Conservation (phyloP, 176 grass and related monocot genomes). For the Thinopyrum elongatum region DNA sequence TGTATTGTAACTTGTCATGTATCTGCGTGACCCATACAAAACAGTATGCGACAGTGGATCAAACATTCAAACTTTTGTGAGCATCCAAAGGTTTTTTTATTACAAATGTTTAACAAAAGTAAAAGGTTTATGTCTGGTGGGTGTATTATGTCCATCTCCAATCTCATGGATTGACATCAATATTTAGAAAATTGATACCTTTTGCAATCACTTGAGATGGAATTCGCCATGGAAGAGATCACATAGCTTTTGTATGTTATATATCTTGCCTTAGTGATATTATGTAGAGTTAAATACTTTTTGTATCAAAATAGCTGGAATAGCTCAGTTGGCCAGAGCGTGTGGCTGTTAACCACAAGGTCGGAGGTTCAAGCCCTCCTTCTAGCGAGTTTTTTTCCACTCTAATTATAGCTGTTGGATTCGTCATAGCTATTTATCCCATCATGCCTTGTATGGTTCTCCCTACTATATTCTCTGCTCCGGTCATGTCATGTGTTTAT, state of each 20-base stretch:
- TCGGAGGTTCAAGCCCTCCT: conserved; percentile 29
- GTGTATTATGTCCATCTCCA: too few relatives aligned
- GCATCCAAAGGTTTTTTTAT: background rate
- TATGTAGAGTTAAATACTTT: too few relatives aligned
- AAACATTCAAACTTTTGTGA: background rate
- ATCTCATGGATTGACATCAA: too few relatives aligned
- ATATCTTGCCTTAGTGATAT: too few relatives aligned
- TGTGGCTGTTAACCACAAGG: conserved; percentile 81
- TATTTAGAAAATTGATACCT: too few relatives aligned
- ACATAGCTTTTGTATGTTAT: too few relatives aligned
- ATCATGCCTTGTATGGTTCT: too few relatives aligned
- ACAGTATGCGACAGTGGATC: background rate
- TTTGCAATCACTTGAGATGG: too few relatives aligned
- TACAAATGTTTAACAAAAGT: background rate
- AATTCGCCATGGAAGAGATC: too few relatives aligned
- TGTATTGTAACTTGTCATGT: background rate
- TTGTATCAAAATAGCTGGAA: conserved; percentile 35
- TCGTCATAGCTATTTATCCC: too few relatives aligned
- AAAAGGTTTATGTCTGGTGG: background rate
- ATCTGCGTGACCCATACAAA: background rate
- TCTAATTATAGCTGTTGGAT: too few relatives aligned
- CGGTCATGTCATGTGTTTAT: background rate
- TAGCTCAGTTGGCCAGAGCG: conserved; percentile 87
- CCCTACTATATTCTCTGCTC: background rate
- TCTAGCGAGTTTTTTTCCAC: background rate